Evolutionary conservation across 495 filamentous ascomycete species (phyloP).

Genomic region (Penicilliopsis zonata): DNA sequence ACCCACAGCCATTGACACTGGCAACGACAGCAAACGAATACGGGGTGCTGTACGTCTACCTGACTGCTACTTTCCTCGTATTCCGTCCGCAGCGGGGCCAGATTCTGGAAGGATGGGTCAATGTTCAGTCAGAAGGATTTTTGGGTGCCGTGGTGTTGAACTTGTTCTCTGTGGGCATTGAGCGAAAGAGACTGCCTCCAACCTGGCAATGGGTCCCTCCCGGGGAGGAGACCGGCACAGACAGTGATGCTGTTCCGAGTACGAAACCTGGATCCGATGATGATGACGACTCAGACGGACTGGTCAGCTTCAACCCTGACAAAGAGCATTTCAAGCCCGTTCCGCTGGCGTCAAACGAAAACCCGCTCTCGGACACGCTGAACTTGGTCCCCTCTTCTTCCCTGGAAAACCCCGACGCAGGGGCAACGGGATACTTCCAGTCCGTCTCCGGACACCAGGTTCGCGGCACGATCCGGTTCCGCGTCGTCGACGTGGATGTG

Average conservation of each 20-base stretch:
- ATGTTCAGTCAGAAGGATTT: constrained; percentile 61
- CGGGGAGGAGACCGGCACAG: constrained; percentile 17
- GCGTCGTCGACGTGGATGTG: constrained; percentile 51
- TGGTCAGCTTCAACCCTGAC: constrained; percentile 22
- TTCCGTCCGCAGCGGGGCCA: constrained; percentile 50
- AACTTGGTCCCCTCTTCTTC: constrained; percentile 1
- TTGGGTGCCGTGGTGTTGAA: constrained; percentile 62
- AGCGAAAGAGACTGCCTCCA: constrained; percentile 49
- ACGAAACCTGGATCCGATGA: constrained; percentile 12
- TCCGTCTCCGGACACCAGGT: constrained; percentile 50
- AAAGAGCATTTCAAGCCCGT: constrained; percentile 33
- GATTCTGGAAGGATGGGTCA: constrained; percentile 53
- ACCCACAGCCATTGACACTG: constrained; percentile 33
- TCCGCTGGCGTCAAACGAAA: constrained; percentile 18
- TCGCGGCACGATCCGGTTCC: constrained; percentile 46
- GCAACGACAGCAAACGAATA: constrained; percentile 53
- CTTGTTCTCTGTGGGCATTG: constrained; percentile 62
- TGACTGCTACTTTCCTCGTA: constrained; percentile 61
- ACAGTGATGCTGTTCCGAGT: constrained; percentile 4
- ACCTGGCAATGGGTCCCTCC: constrained; percentile 52
- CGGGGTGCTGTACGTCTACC: constrained; percentile 54
- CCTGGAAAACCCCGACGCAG: constrained; percentile 25
- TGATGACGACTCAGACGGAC: constrained; percentile 12
- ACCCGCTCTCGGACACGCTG: constrained; percentile 12
- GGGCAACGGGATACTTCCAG: constrained; percentile 44